Conservation (phyloP, 257 asterid genomes). For the Haberlea rhodopensis region DNA sequence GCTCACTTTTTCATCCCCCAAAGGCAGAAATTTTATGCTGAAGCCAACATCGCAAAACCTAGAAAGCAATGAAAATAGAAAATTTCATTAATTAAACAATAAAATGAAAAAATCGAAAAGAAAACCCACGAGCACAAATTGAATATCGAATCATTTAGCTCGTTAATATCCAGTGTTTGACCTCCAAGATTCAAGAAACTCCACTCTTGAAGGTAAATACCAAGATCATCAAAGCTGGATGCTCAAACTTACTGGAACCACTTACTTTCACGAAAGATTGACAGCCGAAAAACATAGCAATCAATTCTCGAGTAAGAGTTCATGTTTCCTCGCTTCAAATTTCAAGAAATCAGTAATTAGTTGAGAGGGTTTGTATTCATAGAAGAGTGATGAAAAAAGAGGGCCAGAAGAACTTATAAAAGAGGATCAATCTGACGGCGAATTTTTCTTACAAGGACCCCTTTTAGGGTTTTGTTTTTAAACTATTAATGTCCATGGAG, state of each 20-base stretch:
- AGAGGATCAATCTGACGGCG: slow-evolving; percentile 73
- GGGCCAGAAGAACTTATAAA: slow-evolving; percentile 30
- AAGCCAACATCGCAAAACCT: slow-evolving; percentile 27
- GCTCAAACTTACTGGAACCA: slow-evolving; percentile 31
- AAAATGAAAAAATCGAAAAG: neutral
- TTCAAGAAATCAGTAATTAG: slow-evolving; percentile 20
- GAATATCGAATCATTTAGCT: slow-evolving; percentile 28
- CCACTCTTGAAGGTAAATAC: slow-evolving; percentile 20
- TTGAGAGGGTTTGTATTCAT: slow-evolving; percentile 28
- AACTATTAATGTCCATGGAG: neutral
- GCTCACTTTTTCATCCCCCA: slow-evolving; percentile 33
- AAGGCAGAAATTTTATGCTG: slow-evolving; percentile 4
- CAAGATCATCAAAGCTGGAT: slow-evolving; percentile 26
- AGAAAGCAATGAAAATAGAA: slow-evolving; percentile 25
- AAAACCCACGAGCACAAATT: slow-evolving; percentile 30
- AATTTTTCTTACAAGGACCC: slow-evolving; percentile 55
- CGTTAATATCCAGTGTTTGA: slow-evolving; percentile 40
- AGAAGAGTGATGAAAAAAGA: neutral
- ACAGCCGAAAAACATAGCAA: slow-evolving; percentile 20
- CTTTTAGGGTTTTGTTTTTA: slow-evolving; percentile 71
- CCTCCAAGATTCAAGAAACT: slow-evolving; percentile 32
- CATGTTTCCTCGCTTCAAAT: slow-evolving; percentile 28
- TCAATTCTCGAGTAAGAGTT: slow-evolving; percentile 19
- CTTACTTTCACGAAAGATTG: slow-evolving; percentile 26
- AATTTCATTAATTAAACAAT: slow-evolving; percentile 20